phyloP scores from a whole-genome alignment of 352 stramenopile species.

The Phytophthora fragariaefolia region DNA sequence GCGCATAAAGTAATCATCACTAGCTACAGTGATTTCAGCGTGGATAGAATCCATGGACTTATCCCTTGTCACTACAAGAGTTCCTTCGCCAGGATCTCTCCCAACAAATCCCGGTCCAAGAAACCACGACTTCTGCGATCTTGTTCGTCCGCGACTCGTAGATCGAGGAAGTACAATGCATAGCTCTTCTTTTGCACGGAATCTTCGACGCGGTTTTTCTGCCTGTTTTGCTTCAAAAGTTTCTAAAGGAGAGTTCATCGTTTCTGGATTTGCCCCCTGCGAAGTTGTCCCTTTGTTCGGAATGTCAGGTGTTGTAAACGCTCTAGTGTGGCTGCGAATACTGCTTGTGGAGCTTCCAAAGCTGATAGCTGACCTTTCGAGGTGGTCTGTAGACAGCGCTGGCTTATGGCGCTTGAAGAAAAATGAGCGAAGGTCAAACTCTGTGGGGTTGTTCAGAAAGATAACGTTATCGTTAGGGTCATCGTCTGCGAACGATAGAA shows the following conservation, averaged over 20 bases:
- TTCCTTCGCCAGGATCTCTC: slow-evolving; percentile 58
- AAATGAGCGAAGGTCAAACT: slow-evolving; percentile 34
- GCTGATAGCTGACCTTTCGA: slow-evolving; percentile 29
- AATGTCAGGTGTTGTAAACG: slow-evolving; percentile 7
- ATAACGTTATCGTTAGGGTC: slow-evolving; percentile 31
- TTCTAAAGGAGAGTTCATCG: not conserved
- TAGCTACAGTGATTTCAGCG: slow-evolving; percentile 60
- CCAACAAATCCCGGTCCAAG: slow-evolving; percentile 65
- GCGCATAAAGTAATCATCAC: slow-evolving; percentile 69
- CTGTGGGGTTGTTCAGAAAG: slow-evolving; percentile 36
- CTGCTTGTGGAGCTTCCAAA: slow-evolving; percentile 26
- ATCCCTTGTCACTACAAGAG: slow-evolving; percentile 60
- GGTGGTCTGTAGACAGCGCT: not conserved
- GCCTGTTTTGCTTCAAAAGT: not conserved
- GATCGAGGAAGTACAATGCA: slow-evolving; percentile 57
- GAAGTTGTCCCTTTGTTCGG: slow-evolving; percentile 2
- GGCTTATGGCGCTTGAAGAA: slow-evolving; percentile 27
- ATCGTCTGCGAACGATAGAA: not conserved
- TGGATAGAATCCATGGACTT: slow-evolving; percentile 70
- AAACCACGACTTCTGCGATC: slow-evolving; percentile 67
- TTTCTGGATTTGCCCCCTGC: not conserved
- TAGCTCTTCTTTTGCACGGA: slow-evolving; percentile 62
- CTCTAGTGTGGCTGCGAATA: slow-evolving; percentile 6
- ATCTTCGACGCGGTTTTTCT: slow-evolving; percentile 29
- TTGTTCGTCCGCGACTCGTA: slow-evolving; percentile 15